Base-by-base conservation (phyloP, 148 eudicot species). In the Dysphania ambrosioides region DNA sequence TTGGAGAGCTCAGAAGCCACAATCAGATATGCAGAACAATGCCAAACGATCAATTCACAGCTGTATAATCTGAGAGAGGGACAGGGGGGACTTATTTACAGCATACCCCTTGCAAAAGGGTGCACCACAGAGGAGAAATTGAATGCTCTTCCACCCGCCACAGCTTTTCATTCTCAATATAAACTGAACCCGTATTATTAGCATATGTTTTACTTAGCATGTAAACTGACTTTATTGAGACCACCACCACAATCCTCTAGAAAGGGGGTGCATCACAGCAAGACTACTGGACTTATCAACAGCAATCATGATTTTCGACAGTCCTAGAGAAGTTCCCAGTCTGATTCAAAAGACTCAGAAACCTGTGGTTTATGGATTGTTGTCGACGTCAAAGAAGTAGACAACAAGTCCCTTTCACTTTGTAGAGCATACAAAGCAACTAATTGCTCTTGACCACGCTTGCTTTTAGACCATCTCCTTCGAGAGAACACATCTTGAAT, bases 241-340 rank as follows among this genome's bases (percentile, higher is more conserved):
- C 9, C 60, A 72, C 72, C 81, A 32, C 79, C 81, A 51, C 60
- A 27, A 65, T 67, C 55, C 76, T 71, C 58, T 57, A 57, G 65
- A 66, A 44, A 44, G 77, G 67, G 81, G 77, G 66, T 23, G 72
- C 66, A 42, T 68, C 27, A 15, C 23, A 56, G 4, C 26, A 18
- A 27, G 57, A 31, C 72, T 75, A 29, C 8, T n/a, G 6, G 10
- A 23, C 8, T 27, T 40, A 21, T 56, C 56, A 24, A 66, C 71
- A 67, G 27, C 62, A 15, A 64, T 71, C 31, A 21, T 34, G 29
- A n/a, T 40, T n/a, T 38, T 36, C 2, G 49, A n/a, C 11, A 10
- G 21, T 26, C 47, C 76, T 82, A 82, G 21, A 82, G 79, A 75
- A 82, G 75, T 51, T 82, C 85, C 85, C 85, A 82, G 23, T 72